Evolutionary conservation across 2,329 filamentous ascomycete species (phyloP).

Genomic region (Fusarium sp.): DNA sequence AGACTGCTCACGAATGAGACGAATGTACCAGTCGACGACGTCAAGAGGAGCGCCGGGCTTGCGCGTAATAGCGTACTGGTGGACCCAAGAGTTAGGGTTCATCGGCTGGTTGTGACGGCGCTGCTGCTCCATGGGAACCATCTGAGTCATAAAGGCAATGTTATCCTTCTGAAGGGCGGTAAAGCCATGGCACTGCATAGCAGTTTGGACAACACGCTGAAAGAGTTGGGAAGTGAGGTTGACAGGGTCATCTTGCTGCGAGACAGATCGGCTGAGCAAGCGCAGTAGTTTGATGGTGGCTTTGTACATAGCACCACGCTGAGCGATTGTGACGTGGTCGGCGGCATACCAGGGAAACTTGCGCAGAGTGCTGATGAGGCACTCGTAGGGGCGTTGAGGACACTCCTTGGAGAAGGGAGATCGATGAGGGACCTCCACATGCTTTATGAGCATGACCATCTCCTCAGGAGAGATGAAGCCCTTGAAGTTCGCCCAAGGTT

Average conservation of each 20-base stretch:
- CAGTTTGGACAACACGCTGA: slow-evolving; percentile 62
- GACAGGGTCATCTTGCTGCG: slow-evolving; percentile 51
- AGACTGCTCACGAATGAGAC: slow-evolving; percentile 65
- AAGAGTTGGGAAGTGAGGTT: slow-evolving; percentile 65
- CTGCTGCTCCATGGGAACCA: slow-evolving; percentile 51
- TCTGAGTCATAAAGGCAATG: slow-evolving; percentile 57
- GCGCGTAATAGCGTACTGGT: slow-evolving; percentile 63
- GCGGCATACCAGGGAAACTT: slow-evolving; percentile 73
- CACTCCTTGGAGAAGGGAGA: slow-evolving; percentile 70
- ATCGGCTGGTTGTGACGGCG: slow-evolving; percentile 60
- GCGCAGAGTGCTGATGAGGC: slow-evolving; percentile 70
- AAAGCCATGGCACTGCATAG: slow-evolving; percentile 70
- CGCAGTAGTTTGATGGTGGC: slow-evolving; percentile 61
- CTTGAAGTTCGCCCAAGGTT: slow-evolving; percentile 65
- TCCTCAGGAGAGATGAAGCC: slow-evolving; percentile 72
- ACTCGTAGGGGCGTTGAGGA: slow-evolving; percentile 73
- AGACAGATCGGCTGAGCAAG: slow-evolving; percentile 57
- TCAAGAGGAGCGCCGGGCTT: slow-evolving; percentile 62
- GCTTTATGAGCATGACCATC: slow-evolving; percentile 71
- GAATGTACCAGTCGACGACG: slow-evolving; percentile 69
- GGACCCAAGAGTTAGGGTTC: slow-evolving; percentile 60
- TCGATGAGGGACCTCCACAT: slow-evolving; percentile 70
- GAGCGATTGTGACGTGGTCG: slow-evolving; percentile 65
- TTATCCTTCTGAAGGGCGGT: slow-evolving; percentile 71
- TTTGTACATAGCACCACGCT: slow-evolving; percentile 65